Conservation (phyloP, 192 early-diverging fungal species). For the Rhizophagus clarus region DNA sequence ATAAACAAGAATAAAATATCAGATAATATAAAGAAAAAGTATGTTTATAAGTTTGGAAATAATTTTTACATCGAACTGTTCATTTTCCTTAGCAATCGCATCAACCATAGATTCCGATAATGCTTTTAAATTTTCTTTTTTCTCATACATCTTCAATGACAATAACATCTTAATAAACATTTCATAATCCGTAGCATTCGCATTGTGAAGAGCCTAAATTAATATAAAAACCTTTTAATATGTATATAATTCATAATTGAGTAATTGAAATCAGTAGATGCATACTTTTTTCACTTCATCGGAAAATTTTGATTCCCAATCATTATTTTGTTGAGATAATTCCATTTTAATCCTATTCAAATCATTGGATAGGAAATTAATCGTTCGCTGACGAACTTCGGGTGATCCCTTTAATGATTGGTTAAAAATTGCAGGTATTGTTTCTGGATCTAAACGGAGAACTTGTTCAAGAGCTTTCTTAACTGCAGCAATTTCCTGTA, state of each 20-base stretch:
- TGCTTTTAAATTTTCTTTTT: conserved; percentile 11
- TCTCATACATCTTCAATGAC: conserved; percentile 27
- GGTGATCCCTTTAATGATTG: conserved; percentile 20
- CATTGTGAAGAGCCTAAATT: conserved; percentile 25
- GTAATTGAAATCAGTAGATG: background rate
- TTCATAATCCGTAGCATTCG: conserved; percentile 21
- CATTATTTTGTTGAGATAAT: conserved; percentile 8
- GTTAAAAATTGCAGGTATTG: conserved; percentile 23
- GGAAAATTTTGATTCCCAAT: conserved; percentile 21
- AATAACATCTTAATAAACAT: conserved; percentile 27
- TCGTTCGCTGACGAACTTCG: conserved; percentile 27
- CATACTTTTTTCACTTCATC: conserved; percentile 31
- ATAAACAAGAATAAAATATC: background rate
- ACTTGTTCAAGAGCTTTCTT: conserved; percentile 31
- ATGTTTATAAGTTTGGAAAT: background rate
- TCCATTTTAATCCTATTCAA: conserved; percentile 26
- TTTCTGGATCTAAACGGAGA: conserved; percentile 23
- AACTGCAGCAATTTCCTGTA: conserved; percentile 26
- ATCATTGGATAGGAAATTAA: conserved; percentile 30
- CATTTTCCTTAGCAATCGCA: conserved; percentile 1
- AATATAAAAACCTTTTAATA: background rate
- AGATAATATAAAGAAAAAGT: background rate
- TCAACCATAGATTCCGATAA: conserved; percentile 17
- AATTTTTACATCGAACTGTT: conserved; percentile 25
- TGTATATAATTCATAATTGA: no score